Base-by-base conservation (phyloP, 2,329 filamentous ascomycete genomes). In the Calonectria leucothoes region DNA sequence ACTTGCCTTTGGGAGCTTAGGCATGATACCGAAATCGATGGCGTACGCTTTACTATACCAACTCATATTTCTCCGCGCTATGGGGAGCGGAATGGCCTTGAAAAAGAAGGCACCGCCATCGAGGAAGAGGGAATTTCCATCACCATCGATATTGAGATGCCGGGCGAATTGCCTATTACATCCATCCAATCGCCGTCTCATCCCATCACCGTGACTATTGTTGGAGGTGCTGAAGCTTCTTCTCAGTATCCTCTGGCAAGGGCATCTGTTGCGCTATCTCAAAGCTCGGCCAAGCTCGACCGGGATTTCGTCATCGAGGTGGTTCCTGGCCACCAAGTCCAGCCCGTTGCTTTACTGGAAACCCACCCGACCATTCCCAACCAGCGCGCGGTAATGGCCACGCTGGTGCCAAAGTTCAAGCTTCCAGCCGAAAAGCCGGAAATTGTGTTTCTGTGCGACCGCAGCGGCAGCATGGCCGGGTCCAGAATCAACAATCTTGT, bases 371-470 rank as follows among this genome's bases (percentile, higher is more conserved):
- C 84, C 0, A 86, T 94, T 3, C 85, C 88, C 0, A 86, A 90
- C 67, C 91, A 93, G 57, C 88, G 91, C 4, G 92, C 93, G 0
- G 80, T 95, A 68, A 94, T 95, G 93, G 85, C 89, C 0, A 94
- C 93, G 0, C 84, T 95, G 0, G 92, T 94, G 0, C 93, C 93
- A 1, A 92, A 91, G 74, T 94, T 94, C 83, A 86, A 87, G 15
- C 84, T 94, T 0, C 90, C 90, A 0, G 80, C 87, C 0, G 85
- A 87, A 11, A 83, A 81, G 67, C 86, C 87, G 4, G 93, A 95
- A 80, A 88, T 95, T 25, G 90, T 95, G 17, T 95, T 95, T 76
- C 84, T 95, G 4, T 93, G 92, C 69, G 94, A 95, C 80, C 89
- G 93, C 66, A 94, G 92, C 70, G 93, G 92, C 0, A 93, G 92